A percentile compares a stretch with the other conserved stretches of the same genome.
These are phyloP conservation scores for Cyclotella cryptica DNA, from an alignment of 108 stramenopile genomes.

Conservation along the genomic window DNA sequence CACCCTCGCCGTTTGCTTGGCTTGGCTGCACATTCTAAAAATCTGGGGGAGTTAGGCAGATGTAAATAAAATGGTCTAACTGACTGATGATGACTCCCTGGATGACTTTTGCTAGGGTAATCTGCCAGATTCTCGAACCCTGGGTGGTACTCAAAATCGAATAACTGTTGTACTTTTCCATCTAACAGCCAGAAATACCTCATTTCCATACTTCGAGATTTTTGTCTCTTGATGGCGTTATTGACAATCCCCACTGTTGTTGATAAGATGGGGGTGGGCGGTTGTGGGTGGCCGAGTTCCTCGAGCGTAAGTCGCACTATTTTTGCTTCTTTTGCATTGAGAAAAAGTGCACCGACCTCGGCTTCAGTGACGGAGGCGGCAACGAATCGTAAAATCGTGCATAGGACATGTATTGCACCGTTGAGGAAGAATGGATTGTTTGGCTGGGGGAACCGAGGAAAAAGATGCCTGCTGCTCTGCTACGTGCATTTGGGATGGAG, in stretches of 20 bases:
- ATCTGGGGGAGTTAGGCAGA: neutral
- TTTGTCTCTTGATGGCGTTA: slow-evolving; percentile 27
- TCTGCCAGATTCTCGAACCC: neutral
- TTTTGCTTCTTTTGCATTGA: slow-evolving; percentile 37
- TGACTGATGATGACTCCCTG: neutral
- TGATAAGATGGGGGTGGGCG: slow-evolving; percentile 15
- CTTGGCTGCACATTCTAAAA: neutral
- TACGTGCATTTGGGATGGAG: slow-evolving; percentile 30
- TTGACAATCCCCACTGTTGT: slow-evolving; percentile 51
- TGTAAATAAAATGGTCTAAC: neutral
- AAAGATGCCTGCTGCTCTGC: slow-evolving; percentile 39
- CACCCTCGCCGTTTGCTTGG: neutral
- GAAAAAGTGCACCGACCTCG: slow-evolving; percentile 45
- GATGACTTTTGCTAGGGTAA: neutral
- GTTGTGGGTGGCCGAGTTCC: slow-evolving; percentile 45
- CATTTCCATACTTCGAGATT: neutral
- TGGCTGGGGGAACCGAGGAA: neutral
- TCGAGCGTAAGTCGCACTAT: slow-evolving; percentile 20
- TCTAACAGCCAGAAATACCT: neutral
- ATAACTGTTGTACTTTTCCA: neutral
- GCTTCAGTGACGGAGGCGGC: slow-evolving; percentile 45
- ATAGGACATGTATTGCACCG: slow-evolving; percentile 27
- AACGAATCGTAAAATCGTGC: slow-evolving; percentile 23
- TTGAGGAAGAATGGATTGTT: slow-evolving; percentile 14
- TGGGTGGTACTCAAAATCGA: neutral